A percentile compares a stretch with the other conserved stretches of the same genome.
phyloP scores from a whole-genome alignment of 2,329 filamentous ascomycete species.

The Colletotrichum phormii region DNA sequence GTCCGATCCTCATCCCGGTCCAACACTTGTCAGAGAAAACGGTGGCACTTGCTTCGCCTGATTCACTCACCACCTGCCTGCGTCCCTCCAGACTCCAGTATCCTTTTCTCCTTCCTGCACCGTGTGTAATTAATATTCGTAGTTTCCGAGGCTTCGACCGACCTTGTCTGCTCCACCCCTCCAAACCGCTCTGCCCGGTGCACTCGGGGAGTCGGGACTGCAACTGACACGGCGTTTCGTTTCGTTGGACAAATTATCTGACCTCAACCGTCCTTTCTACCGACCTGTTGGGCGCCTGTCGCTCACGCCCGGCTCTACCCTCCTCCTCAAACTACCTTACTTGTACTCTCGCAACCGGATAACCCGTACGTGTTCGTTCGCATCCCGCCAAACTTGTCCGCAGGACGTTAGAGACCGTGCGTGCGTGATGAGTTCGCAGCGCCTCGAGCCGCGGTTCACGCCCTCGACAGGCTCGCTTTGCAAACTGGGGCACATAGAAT shows the following conservation, averaged over 20 bases:
- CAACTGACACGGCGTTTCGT: constrained; percentile 29
- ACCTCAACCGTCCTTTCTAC: constrained; percentile 1
- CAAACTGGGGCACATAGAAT: not conserved
- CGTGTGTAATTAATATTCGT: not conserved
- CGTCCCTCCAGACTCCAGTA: not conserved
- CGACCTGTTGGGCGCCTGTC: not conserved
- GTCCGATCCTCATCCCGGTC: not conserved
- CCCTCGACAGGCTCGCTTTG: constrained; percentile 2
- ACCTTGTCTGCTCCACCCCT: constrained; percentile 7
- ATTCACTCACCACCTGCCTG: constrained; percentile 17
- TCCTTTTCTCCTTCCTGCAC: not conserved
- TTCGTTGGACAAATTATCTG: constrained; percentile 14
- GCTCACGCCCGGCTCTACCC: not conserved
- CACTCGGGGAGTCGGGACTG: constrained; percentile 11
- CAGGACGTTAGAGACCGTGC: not conserved
- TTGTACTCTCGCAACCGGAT: not conserved
- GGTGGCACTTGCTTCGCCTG: constrained; percentile 19
- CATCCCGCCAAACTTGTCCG: not conserved
- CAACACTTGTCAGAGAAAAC: constrained; percentile 18
- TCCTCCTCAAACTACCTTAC: no score
- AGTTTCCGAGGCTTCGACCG: not conserved
- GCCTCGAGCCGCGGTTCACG: constrained; percentile 2
- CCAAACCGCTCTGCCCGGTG: constrained; percentile 10
- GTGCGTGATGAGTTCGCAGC: not conserved
- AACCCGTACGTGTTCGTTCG: constrained; percentile 10